These are phyloP conservation scores for Metahyphopichia silvanorum DNA, from an alignment of 805 yeast species.

Conservation along the genomic window DNA sequence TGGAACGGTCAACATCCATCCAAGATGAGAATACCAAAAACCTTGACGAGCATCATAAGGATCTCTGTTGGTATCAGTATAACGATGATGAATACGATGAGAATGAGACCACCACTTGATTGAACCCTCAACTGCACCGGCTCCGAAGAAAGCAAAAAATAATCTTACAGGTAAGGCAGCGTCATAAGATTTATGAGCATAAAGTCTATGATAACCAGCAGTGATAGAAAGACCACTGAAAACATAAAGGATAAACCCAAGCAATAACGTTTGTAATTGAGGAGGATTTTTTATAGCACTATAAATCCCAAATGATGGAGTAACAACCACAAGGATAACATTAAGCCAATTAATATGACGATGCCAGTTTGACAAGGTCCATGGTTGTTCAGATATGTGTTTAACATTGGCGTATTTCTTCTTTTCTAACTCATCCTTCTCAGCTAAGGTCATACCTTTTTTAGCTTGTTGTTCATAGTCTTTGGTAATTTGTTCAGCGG, in stretches of 20 bases:
- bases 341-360: slow-evolving; percentile 79
- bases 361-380: slow-evolving; percentile 72
- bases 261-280: slow-evolving; percentile 47
- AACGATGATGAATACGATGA: slow-evolving; percentile 83
- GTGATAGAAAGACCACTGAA: slow-evolving; percentile 74
- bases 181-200: slow-evolving; percentile 71
- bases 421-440: slow-evolving; percentile 36
- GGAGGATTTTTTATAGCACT: slow-evolving; percentile 48
- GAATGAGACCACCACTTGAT: slow-evolving; percentile 89
- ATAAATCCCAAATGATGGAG: slow-evolving; percentile 56
- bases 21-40: slow-evolving; percentile 80
- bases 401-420: slow-evolving; percentile 34
- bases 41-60: slow-evolving; percentile 86
- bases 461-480: slow-evolving; percentile 43
- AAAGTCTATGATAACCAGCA: slow-evolving; percentile 80
- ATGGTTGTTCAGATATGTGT: slow-evolving; percentile 77
- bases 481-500: slow-evolving; percentile 59
- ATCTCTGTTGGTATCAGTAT: slow-evolving; percentile 78
- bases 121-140: slow-evolving; percentile 81
- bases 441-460: slow-evolving; percentile 18
- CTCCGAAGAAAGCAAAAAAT: slow-evolving; percentile 74
- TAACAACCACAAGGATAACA: slow-evolving; percentile 55
- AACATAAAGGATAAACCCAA: slow-evolving; percentile 52
- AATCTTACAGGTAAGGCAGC: slow-evolving; percentile 60
- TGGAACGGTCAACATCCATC: slow-evolving; percentile 81